Evolutionary conservation across 352 stramenopile genomes (phyloP).

Genomic region (Globisporangium rhizosaccharum): DNA sequence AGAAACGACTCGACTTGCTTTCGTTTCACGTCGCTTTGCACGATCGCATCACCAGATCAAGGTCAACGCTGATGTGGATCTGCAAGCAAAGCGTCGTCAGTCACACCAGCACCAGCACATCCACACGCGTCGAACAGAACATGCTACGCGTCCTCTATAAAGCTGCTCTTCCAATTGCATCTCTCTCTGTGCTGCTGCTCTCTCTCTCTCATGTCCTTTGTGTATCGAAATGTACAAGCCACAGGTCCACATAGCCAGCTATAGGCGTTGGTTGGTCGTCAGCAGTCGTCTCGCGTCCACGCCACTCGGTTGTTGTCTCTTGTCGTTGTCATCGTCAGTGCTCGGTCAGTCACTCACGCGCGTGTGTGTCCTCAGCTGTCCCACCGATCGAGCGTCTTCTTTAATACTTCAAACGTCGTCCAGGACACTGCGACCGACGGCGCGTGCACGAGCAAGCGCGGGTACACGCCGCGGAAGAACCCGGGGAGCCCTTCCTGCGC

Average conservation of each 20-base stretch:
- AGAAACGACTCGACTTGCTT: too few species aligned
- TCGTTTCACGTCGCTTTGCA: too few species aligned
- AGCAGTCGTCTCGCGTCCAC: too few species aligned
- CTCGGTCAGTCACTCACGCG: too few species aligned
- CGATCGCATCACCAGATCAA: too few species aligned
- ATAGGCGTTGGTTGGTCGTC: too few species aligned
- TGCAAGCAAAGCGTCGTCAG: too few species aligned
- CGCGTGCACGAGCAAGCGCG: constrained; percentile 93
- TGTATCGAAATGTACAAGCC: constrained; percentile 12
- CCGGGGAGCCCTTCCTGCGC: constrained; percentile 90
- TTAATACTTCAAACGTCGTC: constrained; percentile 98
- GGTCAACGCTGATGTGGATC: too few species aligned
- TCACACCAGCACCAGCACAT: too few species aligned
- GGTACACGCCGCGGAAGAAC: constrained; percentile 94
- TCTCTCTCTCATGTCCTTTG: constrained; percentile 2
- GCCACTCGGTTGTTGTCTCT: too few species aligned
- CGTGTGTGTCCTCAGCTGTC: constrained; percentile 7
- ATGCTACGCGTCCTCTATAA: not conserved
- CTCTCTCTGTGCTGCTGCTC: constrained; percentile 3
- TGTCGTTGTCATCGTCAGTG: not conserved
- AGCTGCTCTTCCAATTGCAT: not conserved
- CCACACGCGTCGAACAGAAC: too few species aligned
- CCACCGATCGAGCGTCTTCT: constrained; percentile 74
- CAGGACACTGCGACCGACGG: constrained; percentile 98
- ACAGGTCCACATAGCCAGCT: not conserved